These are phyloP conservation scores for Teratosphaeria nubilosa DNA, from an alignment of 2,329 filamentous ascomycete species.

Conservation along the genomic window DNA sequence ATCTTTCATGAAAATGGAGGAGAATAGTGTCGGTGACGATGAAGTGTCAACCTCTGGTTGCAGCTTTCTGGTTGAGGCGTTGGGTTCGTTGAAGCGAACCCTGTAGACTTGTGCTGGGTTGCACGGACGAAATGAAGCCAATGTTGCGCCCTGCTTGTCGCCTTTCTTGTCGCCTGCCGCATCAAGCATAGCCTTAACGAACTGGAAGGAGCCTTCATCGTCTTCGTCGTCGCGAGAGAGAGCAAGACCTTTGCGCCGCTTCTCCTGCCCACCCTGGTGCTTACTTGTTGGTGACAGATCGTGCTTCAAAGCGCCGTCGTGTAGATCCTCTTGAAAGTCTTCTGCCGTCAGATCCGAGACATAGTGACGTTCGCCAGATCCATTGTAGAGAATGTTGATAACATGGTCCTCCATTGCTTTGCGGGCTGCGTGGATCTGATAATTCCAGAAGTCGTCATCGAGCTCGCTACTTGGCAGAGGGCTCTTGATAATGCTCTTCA, in stretches of 20 bases:
- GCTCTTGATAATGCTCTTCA: conserved; percentile 12
- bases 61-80: neutral
- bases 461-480: neutral
- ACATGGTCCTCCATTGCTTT: conserved; percentile 9
- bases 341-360: neutral
- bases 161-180: neutral
- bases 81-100: neutral
- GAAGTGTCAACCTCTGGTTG: neutral
- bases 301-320: neutral
- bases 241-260: neutral
- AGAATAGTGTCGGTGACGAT: neutral
- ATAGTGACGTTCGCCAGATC: neutral
- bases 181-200: neutral
- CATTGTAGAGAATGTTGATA: neutral
- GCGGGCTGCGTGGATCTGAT: conserved; percentile 8
- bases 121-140: neutral
- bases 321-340: neutral
- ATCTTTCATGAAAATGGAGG: neutral
- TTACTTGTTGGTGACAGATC: neutral
- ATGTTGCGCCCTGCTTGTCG: neutral
- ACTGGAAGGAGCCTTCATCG: neutral
- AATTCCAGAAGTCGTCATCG: conserved; percentile 4
- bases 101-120: neutral
- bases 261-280: neutral
- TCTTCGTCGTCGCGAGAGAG: neutral